Conservation (phyloP, 2,329 filamentous ascomycete species). For the Neobulgaria alba region DNA sequence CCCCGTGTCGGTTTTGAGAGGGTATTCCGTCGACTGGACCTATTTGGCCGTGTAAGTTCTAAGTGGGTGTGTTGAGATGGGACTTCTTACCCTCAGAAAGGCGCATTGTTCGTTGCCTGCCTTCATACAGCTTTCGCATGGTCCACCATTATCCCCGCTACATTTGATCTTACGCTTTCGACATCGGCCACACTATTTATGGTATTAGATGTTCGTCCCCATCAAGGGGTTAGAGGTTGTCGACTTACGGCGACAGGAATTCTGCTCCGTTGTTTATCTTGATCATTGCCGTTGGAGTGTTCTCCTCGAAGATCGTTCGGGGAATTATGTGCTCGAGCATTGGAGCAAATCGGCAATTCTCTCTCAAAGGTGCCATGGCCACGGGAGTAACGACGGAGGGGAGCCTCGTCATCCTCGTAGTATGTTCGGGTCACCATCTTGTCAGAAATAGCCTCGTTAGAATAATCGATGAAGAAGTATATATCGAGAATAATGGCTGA, state of each 20-base stretch:
- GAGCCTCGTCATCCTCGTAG: conserved; percentile 20
- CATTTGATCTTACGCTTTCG: conserved; percentile 92
- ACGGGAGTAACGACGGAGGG: conserved; percentile 18
- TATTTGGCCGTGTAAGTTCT: conserved; percentile 12
- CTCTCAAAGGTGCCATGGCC: conserved; percentile 23
- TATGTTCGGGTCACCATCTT: conserved; percentile 19
- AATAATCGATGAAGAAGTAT: neutral
- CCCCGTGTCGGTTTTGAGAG: conserved; percentile 20
- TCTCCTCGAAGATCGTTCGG: conserved; percentile 17
- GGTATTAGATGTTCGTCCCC: neutral
- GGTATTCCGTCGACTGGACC: conserved; percentile 24
- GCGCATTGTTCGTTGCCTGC: conserved; percentile 65
- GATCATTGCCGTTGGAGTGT: too few relatives aligned
- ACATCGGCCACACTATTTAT: conserved; percentile 78
- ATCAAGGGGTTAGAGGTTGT: neutral
- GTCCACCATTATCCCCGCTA: conserved; percentile 73
- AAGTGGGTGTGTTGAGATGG: conserved; percentile 1
- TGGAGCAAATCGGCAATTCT: conserved; percentile 14
- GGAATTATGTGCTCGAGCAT: conserved; percentile 14
- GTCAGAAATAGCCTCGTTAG: conserved; percentile 1
- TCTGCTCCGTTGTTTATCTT: too few relatives aligned
- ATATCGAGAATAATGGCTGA: neutral
- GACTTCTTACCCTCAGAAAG: conserved; percentile 63
- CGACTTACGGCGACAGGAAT: conserved; percentile 43
- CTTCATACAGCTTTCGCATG: conserved; percentile 73